Conservation (phyloP, 805 yeast genomes). For the Yamadazyma olivae region DNA sequence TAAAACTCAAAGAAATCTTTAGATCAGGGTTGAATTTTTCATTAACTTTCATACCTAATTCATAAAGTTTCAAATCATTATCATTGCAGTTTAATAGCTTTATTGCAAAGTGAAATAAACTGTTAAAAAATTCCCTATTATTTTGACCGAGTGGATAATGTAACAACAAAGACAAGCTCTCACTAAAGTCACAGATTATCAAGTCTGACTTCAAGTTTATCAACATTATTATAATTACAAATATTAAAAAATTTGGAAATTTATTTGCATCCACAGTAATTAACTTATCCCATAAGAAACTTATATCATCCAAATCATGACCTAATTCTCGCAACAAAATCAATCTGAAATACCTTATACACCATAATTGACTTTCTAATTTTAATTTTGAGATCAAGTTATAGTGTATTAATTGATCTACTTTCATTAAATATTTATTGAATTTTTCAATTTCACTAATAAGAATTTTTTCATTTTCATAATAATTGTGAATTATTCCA, state of each 20-base stretch:
- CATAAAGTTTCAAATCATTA: slow-evolving; percentile 36
- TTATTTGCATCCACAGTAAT: slow-evolving; percentile 22
- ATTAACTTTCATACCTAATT: slow-evolving; percentile 39
- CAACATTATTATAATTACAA: slow-evolving; percentile 40
- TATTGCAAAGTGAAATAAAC: slow-evolving; percentile 32
- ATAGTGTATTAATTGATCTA: slow-evolving; percentile 48
- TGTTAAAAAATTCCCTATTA: slow-evolving; percentile 18
- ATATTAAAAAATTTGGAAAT: slow-evolving; percentile 38
- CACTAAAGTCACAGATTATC: slow-evolving; percentile 50
- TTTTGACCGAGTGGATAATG: slow-evolving; percentile 41
- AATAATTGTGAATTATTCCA: slow-evolving; percentile 34
- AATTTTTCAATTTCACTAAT: slow-evolving; percentile 47
- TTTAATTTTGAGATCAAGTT: slow-evolving; percentile 40
- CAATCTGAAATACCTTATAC: slow-evolving; percentile 49
- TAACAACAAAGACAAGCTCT: slow-evolving; percentile 44
- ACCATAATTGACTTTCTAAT: slow-evolving; percentile 53
- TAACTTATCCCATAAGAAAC: slow-evolving; percentile 49
- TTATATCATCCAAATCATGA: slow-evolving; percentile 26
- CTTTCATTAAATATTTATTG: slow-evolving; percentile 45
- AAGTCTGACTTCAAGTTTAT: slow-evolving; percentile 43
- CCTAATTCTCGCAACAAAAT: slow-evolving; percentile 49
- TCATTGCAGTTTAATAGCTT: slow-evolving; percentile 29
- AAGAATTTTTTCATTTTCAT: slow-evolving; percentile 40
- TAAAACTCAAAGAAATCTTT: slow-evolving; percentile 23
- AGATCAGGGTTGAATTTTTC: slow-evolving; percentile 37